A percentile compares a stretch with the other conserved stretches of the same genome.
Evolutionary conservation across 345 rosid species (phyloP).

Genomic region (Streptanthus diversifolius): DNA sequence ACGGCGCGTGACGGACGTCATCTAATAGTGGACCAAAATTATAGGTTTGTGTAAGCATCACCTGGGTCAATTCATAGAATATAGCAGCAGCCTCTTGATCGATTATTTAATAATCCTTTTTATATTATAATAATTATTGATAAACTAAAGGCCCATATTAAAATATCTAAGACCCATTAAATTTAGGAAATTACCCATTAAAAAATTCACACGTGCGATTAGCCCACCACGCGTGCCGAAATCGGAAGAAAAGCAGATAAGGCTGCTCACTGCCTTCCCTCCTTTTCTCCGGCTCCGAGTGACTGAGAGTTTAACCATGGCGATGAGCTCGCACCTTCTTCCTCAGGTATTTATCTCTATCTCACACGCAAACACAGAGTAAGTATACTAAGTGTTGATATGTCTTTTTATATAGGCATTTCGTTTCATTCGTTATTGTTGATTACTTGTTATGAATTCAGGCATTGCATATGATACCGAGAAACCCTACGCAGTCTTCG

Average conservation of each 20-base stretch:
- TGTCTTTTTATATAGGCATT: background rate
- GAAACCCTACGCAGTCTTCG: slow-evolving; percentile 40
- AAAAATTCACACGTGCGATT: background rate
- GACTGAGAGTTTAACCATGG: slow-evolving; percentile 38
- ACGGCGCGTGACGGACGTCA: slow-evolving; percentile 29
- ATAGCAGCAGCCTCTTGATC: background rate
- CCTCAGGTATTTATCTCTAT: slow-evolving; percentile 44
- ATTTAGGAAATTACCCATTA: background rate
- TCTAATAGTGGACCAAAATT: background rate
- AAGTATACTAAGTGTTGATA: background rate
- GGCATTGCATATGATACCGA: slow-evolving; percentile 53
- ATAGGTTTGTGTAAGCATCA: background rate
- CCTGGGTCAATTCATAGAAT: background rate
- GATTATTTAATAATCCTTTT: background rate
- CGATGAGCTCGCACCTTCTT: slow-evolving; percentile 50
- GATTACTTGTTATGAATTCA: slow-evolving; percentile 6
- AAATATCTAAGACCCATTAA: background rate
- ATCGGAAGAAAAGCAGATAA: slow-evolving; percentile 30
- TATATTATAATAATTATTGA: background rate
- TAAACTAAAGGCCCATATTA: background rate
- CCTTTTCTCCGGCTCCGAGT: slow-evolving; percentile 1
- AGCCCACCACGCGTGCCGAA: background rate
- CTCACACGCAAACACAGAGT: background rate
- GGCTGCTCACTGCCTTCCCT: slow-evolving; percentile 3
- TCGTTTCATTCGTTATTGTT: background rate